These are phyloP conservation scores for Capronia coronata DNA, from an alignment of 2,329 filamentous ascomycete genomes.

Conservation along the genomic window DNA sequence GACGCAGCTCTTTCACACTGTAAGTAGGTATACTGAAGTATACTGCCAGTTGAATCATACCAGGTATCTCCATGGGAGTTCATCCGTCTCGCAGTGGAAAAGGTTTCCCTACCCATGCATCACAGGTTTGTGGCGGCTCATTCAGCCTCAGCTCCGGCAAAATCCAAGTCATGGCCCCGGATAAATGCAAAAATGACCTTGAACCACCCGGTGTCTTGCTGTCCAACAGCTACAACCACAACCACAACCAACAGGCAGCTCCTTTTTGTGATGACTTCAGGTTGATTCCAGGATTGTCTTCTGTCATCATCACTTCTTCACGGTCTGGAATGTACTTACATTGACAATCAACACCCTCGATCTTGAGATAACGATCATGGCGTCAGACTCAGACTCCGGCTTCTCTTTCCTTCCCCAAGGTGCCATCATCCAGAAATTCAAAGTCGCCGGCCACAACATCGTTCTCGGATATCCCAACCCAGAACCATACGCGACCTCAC, in stretches of 20 bases:
- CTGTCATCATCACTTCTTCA: not conserved
- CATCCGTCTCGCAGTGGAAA: no score
- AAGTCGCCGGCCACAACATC: constrained; percentile 72
- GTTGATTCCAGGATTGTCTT: not conserved
- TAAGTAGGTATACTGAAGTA: no score
- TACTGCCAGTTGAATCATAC: no score
- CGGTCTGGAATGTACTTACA: no score
- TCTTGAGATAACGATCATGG: constrained; percentile 26
- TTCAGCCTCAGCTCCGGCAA: not conserved
- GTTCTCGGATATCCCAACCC: constrained; percentile 76
- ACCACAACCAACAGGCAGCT: not conserved
- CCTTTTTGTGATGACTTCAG: no score
- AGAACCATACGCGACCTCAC: constrained; percentile 67
- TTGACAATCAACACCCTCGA: no score
- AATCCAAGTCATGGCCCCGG: not conserved
- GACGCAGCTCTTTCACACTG: no score
- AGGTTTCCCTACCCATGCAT: no score
- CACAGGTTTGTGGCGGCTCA: not conserved
- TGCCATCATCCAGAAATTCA: constrained; percentile 60
- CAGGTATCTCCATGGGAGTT: no score
- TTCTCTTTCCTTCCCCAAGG: constrained; percentile 44
- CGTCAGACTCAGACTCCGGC: constrained; percentile 33
- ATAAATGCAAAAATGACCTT: constrained; percentile 6
- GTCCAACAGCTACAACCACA: not conserved
- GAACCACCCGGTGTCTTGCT: constrained; percentile 1